phyloP scores from a whole-genome alignment of 306 rosid species.

The Fragaria vesca region DNA sequence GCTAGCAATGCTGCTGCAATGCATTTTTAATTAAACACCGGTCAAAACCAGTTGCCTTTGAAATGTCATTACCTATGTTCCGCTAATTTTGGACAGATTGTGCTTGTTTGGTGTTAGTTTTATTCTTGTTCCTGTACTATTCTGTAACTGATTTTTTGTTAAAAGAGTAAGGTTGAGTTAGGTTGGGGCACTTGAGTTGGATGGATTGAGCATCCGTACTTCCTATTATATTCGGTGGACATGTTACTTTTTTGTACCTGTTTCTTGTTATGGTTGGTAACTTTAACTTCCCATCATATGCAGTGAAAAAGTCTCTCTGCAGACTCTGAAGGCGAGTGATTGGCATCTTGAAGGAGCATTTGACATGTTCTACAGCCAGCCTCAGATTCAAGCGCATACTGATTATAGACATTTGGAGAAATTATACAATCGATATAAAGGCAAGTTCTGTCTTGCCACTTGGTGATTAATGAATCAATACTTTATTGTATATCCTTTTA shows the following conservation, averaged over 20 bases:
- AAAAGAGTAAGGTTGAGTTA: neutral
- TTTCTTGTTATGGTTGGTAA: neutral
- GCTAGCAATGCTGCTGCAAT: neutral
- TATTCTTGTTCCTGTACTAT: neutral
- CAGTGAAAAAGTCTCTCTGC: constrained; percentile 90
- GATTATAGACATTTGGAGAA: constrained; percentile 95
- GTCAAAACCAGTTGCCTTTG: neutral
- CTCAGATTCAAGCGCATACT: constrained; percentile 67
- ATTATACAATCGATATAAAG: constrained; percentile 95
- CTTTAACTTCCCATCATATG: constrained; percentile 4
- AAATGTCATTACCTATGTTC: neutral
- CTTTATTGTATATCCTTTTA: neutral
- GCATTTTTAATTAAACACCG: neutral
- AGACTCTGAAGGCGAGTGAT: constrained; percentile 85
- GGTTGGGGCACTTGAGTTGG: neutral
- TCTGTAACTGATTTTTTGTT: neutral
- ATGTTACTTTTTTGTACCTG: neutral
- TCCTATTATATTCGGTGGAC: neutral
- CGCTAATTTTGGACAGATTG: neutral
- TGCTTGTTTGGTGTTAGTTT: neutral
- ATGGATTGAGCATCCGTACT: neutral
- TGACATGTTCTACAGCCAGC: constrained; percentile 93
- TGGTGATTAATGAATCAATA: neutral
- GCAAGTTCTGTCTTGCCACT: constrained; percentile 43
- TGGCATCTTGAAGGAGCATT: constrained; percentile 99